Base-by-base conservation (phyloP, 352 stramenopile species). In the Phytophthora cryptogea region DNA sequence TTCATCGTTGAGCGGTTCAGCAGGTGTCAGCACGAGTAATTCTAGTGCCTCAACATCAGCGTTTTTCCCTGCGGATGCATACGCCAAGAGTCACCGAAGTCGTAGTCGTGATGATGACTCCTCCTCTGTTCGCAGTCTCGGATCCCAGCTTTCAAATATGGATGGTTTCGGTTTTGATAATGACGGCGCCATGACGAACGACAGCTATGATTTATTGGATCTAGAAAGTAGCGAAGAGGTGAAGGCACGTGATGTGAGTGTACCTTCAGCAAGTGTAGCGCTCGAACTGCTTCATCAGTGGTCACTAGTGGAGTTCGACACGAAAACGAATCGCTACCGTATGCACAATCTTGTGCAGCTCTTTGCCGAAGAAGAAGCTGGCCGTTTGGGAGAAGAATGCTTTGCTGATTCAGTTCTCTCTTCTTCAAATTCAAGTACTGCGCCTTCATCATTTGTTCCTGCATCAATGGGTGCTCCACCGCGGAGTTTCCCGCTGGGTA, bases 321-420 rank as follows among this genome's bases (percentile, higher is more conserved):
- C 76, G 13, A 75, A 80, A 36, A 73, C 76, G 5, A 86, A 80
- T 59, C 75, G 79, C 10, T 94, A 92, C 65, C 85, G 82, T 2
- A 87, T 94, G 73, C 85, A 94, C 57, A 94, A 90, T 35, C 76
- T 94, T 16, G 79, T 94, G 26, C 85, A 92, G 56, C 72, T 92
- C 31, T 94, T 94, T 64, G 85, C 85, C 2, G 83, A 94, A 58
- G 80, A 91, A 51, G 85, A 94, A 73, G 82, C 80, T 39, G 74
- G 61, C 31, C 65, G 68, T 16, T 70, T 92, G 53, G 77, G 76
- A 13, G 82, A 89, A 4, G 68, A 80, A 47, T 59, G 55, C 0
- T 65, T 85, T 11, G 31, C 68, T 16, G 63, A 80, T 35, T 16
- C 59, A 37, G 49, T 35, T 20, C 9, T 54, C 31, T 6, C 54